A percentile compares a stretch with the other conserved stretches of the same genome.
phyloP scores from a whole-genome alignment of 2,329 filamentous ascomycete species.

The Kalaharituber pfeilii region DNA sequence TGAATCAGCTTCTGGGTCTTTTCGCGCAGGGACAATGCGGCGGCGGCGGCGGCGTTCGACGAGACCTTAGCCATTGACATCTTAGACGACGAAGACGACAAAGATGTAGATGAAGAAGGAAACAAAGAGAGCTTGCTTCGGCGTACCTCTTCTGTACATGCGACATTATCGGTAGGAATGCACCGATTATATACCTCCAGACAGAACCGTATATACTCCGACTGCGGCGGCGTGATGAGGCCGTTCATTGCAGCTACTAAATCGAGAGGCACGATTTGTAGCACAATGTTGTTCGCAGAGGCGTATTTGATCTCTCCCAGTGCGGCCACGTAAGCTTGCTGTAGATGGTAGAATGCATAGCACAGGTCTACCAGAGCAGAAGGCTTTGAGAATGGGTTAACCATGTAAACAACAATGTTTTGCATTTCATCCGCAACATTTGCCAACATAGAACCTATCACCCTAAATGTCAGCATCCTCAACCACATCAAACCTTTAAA shows the following conservation, averaged over 20 bases:
- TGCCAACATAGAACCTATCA: conserved; percentile 20
- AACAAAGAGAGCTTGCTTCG: background rate
- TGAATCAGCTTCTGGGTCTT: background rate
- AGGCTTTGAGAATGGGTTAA: conserved; percentile 49
- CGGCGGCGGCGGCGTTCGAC: background rate
- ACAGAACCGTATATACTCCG: conserved; percentile 45
- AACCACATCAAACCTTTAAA: background rate
- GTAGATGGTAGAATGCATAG: conserved; percentile 54
- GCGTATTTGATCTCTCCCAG: conserved; percentile 30
- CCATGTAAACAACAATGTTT: conserved; percentile 59
- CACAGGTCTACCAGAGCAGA: conserved; percentile 52
- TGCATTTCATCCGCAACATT: conserved; percentile 26
- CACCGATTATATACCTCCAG: conserved; percentile 66
- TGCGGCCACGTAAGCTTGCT: conserved; percentile 42
- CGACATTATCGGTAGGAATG: conserved; percentile 25
- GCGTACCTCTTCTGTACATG: conserved; percentile 6
- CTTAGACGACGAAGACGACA: background rate
- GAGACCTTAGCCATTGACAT: background rate
- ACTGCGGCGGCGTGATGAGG: conserved; percentile 44
- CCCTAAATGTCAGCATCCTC: conserved; percentile 10
- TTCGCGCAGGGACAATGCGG: background rate
- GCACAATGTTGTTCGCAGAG: conserved; percentile 46
- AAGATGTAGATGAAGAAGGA: background rate
- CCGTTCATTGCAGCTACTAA: conserved; percentile 46
- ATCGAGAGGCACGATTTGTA: conserved; percentile 56